Evolutionary conservation across 2,329 filamentous ascomycete genomes (phyloP).

Genomic region (Fusarium zealandicum): DNA sequence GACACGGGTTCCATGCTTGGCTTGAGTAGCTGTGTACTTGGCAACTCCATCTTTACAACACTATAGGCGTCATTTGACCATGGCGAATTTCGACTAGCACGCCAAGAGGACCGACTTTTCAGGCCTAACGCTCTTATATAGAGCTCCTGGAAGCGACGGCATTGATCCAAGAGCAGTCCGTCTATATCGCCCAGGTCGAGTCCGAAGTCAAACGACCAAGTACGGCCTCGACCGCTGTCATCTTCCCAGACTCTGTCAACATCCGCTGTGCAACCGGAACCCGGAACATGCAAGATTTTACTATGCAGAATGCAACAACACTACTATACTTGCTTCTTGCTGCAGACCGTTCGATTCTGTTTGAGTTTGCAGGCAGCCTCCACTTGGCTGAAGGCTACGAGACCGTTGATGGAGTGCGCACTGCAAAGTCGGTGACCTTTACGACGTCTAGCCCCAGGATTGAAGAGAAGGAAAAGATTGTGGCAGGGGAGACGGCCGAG

Average conservation of each 20-base stretch:
- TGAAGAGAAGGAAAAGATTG: background rate
- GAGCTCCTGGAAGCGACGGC: conserved; percentile 10
- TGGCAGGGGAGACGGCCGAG: background rate
- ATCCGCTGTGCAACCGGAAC: conserved; percentile 8
- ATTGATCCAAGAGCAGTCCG: conserved; percentile 7
- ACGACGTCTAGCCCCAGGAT: background rate
- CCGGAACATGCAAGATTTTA: conserved; percentile 6
- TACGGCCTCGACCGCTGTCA: conserved; percentile 3
- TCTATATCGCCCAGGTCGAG: background rate
- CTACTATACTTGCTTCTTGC: background rate
- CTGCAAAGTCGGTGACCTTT: conserved; percentile 2
- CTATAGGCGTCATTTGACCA: background rate
- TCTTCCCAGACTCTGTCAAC: conserved; percentile 5
- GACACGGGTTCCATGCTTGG: no score
- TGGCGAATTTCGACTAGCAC: conserved; percentile 9
- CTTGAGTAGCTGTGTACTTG: no score
- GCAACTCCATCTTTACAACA: background rate
- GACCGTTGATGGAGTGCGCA: conserved; percentile 1
- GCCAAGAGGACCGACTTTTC: conserved; percentile 5
- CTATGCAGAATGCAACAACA: background rate
- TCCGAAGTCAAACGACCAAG: conserved; percentile 1
- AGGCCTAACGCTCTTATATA: background rate
- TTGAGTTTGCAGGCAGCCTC: conserved; percentile 1
- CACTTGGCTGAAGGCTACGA: conserved; percentile 2
- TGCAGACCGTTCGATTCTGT: conserved; percentile 1